Percentiles rank a stretch among this genome's conserved stretches.
These are phyloP conservation scores for Hippophae gyantsensis DNA, from an alignment of 306 rosid genomes.

Conservation along the genomic window DNA sequence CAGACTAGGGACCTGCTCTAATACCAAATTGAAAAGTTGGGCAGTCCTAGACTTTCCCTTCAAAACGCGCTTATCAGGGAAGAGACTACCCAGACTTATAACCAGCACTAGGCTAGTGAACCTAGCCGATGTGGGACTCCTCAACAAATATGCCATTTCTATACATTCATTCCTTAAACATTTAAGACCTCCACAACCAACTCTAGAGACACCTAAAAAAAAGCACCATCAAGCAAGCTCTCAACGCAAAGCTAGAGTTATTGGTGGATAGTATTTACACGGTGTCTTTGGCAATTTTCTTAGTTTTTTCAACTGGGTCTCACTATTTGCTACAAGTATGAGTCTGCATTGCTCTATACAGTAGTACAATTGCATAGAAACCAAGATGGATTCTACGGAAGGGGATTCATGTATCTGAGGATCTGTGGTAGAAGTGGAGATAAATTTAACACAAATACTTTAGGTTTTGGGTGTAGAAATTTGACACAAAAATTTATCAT, in stretches of 20 bases:
- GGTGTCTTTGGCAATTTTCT: conserved; percentile 16
- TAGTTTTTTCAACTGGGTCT: conserved; percentile 10
- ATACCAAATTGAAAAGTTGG: too few species aligned
- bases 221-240: conserved; percentile 25
- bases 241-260: conserved; percentile 24
- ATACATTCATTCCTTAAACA: conserved; percentile 6
- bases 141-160: too few species aligned
- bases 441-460: conserved; percentile 1
- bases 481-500: too few species aligned
- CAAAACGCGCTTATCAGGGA: too few species aligned
- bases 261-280: conserved; percentile 37
- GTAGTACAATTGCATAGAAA: conserved; percentile 1
- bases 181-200: conserved; percentile 48
- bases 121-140: too few species aligned
- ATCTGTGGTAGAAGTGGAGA: conserved; percentile 8
- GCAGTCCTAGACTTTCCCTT: too few species aligned
- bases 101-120: too few species aligned
- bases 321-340: conserved; percentile 6
- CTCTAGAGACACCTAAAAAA: conserved; percentile 32
- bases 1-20: too few species aligned
- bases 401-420: not conserved
- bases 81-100: too few species aligned
- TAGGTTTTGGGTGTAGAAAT: not conserved
- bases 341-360: conserved; percentile 10
- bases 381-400: conserved; percentile 9